Evolutionary conservation across 768 basidiomycete species (phyloP).

Genomic region (Mycena rebaudengoi): DNA sequence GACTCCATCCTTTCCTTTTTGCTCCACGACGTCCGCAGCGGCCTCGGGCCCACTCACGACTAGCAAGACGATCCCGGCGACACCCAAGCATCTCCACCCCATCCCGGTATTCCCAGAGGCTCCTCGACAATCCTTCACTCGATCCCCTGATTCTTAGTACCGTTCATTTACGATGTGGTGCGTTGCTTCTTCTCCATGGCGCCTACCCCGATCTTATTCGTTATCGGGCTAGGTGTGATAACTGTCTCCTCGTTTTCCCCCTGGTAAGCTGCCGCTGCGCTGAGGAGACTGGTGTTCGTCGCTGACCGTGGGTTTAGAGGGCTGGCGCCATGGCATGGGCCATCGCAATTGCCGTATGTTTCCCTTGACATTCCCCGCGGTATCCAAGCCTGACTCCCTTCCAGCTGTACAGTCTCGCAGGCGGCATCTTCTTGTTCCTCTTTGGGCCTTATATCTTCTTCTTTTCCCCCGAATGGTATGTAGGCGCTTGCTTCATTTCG

Average conservation of each 20-base stretch:
- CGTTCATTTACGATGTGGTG: conserved; percentile 39
- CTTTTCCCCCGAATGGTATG: conserved; percentile 70
- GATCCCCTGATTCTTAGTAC: conserved; percentile 21
- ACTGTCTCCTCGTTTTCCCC: conserved; percentile 77
- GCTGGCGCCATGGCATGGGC: conserved; percentile 79
- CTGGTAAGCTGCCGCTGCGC: conserved; percentile 59
- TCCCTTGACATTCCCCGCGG: conserved; percentile 6
- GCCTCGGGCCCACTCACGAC: conserved; percentile 5
- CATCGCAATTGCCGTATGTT: conserved; percentile 64
- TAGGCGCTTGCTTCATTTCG: conserved; percentile 42
- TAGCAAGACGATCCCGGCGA: conserved; percentile 24
- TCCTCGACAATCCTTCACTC: conserved; percentile 15
- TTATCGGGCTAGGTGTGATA: conserved; percentile 74
- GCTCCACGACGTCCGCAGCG: conserved; percentile 29
- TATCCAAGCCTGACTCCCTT: conserved; percentile 7
- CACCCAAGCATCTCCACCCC: conserved; percentile 17
- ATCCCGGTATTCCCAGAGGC: neutral
- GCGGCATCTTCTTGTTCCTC: conserved; percentile 69
- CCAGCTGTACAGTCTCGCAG: conserved; percentile 72
- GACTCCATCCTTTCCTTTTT: conserved; percentile 25
- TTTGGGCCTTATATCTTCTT: conserved; percentile 74
- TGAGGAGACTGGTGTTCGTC: conserved; percentile 33
- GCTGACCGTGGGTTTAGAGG: conserved; percentile 52
- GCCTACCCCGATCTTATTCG: conserved; percentile 32
- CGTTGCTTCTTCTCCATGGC: conserved; percentile 21